Evolutionary conservation across 2,329 filamentous ascomycete species (phyloP).

Genomic region (Fusarium nurragi): DNA sequence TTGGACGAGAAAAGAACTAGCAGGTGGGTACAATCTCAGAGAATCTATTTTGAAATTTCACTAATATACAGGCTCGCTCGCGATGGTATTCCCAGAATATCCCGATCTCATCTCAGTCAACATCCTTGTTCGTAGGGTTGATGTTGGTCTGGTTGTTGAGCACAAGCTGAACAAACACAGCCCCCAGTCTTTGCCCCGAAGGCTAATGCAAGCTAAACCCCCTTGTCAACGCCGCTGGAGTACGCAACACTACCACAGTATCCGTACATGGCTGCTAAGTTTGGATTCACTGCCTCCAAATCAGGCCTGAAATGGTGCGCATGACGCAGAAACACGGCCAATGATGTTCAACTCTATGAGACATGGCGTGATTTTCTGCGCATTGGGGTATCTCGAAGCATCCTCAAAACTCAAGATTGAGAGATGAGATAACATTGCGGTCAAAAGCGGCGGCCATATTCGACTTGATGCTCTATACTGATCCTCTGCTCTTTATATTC

Average conservation of each 20-base stretch:
- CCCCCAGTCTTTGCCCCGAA: background rate
- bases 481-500: background rate
- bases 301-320: background rate
- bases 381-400: background rate
- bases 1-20: background rate
- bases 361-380: slow-evolving; percentile 11
- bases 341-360: background rate
- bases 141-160: background rate
- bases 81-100: background rate
- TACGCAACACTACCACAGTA: background rate
- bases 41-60: background rate
- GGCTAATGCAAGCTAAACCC: slow-evolving; percentile 7
- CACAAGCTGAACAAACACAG: slow-evolving; percentile 1
- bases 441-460: background rate
- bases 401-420: background rate
- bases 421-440: background rate
- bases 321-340: slow-evolving; percentile 1
- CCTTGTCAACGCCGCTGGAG: background rate
- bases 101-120: background rate
- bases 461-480: background rate
- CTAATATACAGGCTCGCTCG: background rate
- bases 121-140: background rate
- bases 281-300: background rate
- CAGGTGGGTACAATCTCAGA: background rate
- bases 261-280: background rate